phyloP scores from a whole-genome alignment of 73 alveolate species.

The Uronychia setigera region DNA sequence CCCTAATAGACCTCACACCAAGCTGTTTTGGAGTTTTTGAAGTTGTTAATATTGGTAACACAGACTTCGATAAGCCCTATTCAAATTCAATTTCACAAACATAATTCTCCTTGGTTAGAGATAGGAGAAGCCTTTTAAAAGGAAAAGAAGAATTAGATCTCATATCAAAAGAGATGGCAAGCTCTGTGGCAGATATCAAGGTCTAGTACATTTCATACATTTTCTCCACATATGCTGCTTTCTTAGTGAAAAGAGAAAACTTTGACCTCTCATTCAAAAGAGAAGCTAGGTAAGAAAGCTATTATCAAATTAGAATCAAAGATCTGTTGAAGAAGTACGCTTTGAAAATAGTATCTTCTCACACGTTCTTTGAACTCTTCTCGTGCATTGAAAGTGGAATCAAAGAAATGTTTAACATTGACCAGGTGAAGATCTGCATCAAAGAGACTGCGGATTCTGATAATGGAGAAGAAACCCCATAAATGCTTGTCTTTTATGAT shows the following conservation, averaged over 20 bases:
- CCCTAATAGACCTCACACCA: background rate
- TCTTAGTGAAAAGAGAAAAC: background rate
- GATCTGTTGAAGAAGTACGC: background rate
- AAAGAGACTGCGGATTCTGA: background rate
- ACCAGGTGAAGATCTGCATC: background rate
- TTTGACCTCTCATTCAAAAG: background rate
- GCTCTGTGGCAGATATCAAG: background rate
- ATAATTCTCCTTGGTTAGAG: too few species aligned
- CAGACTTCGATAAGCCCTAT: too few species aligned
- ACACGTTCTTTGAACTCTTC: background rate
- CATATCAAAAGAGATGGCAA: background rate
- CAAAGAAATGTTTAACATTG: background rate
- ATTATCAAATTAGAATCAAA: too few species aligned
- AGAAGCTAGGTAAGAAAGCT: background rate
- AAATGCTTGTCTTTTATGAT: background rate
- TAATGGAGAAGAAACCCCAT: background rate
- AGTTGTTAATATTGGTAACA: background rate
- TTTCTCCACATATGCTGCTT: background rate
- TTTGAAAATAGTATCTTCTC: background rate
- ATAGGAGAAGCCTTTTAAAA: too few species aligned
- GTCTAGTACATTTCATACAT: background rate
- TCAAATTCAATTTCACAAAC: too few species aligned
- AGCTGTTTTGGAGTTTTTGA: background rate
- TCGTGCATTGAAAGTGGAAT: background rate
- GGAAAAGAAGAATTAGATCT: too few species aligned